A percentile compares a stretch with the other conserved stretches of the same genome.
Evolutionary conservation across 2,329 filamentous ascomycete genomes (phyloP).

Genomic region (Knufia fluminis): DNA sequence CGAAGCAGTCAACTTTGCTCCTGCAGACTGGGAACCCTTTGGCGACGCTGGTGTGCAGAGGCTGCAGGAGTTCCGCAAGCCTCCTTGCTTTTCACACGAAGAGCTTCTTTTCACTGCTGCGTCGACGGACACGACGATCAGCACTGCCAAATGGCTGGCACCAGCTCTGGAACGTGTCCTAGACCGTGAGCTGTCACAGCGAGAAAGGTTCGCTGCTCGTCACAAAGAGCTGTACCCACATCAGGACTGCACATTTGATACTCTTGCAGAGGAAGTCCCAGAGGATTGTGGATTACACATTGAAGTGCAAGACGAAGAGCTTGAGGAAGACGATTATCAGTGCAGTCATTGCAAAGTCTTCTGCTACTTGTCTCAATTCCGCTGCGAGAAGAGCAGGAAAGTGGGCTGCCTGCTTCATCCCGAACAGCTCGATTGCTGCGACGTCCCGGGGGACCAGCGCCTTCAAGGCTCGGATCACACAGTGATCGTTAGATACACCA

Average conservation of each 20-base stretch:
- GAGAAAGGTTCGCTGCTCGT: slow-evolving; percentile 58
- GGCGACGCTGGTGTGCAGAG: slow-evolving; percentile 79
- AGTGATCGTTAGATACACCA: slow-evolving; percentile 66
- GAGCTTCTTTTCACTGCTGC: slow-evolving; percentile 88
- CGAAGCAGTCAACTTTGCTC: slow-evolving; percentile 96
- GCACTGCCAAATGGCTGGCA: slow-evolving; percentile 88
- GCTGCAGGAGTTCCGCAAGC: slow-evolving; percentile 75
- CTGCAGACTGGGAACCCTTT: slow-evolving; percentile 87
- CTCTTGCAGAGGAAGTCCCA: slow-evolving; percentile 20
- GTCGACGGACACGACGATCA: slow-evolving; percentile 68
- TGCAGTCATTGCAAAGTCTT: slow-evolving; percentile 89
- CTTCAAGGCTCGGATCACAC: slow-evolving; percentile 61
- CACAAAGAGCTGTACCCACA: slow-evolving; percentile 51
- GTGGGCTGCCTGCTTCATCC: slow-evolving; percentile 75
- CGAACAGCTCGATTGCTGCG: slow-evolving; percentile 72
- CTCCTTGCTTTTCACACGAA: slow-evolving; percentile 95
- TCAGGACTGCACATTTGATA: slow-evolving; percentile 42
- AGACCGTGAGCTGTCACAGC: slow-evolving; percentile 60
- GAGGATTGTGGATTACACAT: slow-evolving; percentile 52
- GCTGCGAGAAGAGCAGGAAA: slow-evolving; percentile 72
- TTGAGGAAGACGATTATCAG: slow-evolving; percentile 85
- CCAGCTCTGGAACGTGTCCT: slow-evolving; percentile 74
- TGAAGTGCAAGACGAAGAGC: slow-evolving; percentile 60
- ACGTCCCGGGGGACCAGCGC: slow-evolving; percentile 56
- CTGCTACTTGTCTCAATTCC: slow-evolving; percentile 81